Evolutionary conservation across 1,284 basidiomycete species (phyloP).

Genomic region (Cryptococcus sp.): DNA sequence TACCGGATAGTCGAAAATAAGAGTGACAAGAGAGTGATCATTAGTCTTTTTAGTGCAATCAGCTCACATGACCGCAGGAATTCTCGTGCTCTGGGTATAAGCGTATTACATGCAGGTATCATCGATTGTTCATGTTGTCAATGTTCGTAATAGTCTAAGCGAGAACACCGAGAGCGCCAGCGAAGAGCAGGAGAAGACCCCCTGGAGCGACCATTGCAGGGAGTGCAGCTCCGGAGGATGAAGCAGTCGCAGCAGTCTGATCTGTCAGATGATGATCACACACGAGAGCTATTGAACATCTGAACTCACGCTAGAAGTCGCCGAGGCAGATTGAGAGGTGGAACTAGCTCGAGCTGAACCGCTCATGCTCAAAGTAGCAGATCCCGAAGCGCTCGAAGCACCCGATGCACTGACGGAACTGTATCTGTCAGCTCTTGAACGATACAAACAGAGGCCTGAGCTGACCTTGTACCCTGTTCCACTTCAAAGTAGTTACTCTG

Average conservation of each 20-base stretch:
- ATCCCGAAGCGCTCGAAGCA: not conserved
- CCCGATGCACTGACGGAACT: not conserved
- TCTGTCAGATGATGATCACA: not conserved
- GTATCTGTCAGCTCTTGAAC: not conserved
- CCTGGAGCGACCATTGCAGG: slow-evolving; percentile 3
- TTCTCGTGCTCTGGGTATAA: too few species aligned
- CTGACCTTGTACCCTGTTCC: slow-evolving; percentile 11
- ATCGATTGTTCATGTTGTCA: too few species aligned
- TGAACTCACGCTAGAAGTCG: slow-evolving; percentile 5
- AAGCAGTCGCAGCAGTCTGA: slow-evolving; percentile 6
- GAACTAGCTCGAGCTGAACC: not conserved
- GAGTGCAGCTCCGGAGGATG: slow-evolving; percentile 6
- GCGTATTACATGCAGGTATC: too few species aligned
- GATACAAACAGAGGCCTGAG: not conserved
- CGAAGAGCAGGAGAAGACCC: slow-evolving; percentile 10
- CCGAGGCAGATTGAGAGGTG: not conserved
- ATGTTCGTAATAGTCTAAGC: not conserved
- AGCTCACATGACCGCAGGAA: too few species aligned
- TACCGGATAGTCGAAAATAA: too few species aligned
- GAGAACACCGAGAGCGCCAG: slow-evolving; percentile 12
- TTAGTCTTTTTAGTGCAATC: too few species aligned
- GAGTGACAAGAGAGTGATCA: too few species aligned
- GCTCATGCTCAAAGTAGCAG: not conserved
- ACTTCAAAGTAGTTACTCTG: slow-evolving; percentile 37
- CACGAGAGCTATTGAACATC: not conserved